phyloP scores from a whole-genome alignment of 2,329 filamentous ascomycete species.

The Penicillium griseofulvum region DNA sequence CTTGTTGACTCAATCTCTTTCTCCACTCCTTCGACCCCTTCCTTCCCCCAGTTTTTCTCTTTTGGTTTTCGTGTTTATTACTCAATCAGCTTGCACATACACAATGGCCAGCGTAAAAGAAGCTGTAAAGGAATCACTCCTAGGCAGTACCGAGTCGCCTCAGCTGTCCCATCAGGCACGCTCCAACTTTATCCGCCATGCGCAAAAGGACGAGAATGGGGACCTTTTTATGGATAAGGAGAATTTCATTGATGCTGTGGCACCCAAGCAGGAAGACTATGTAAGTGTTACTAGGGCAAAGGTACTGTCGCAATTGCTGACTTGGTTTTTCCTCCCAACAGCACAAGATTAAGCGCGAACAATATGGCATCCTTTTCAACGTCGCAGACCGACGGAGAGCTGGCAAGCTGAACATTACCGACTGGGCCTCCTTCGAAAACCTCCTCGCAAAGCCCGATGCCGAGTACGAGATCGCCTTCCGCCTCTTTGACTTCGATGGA shows the following conservation, averaged over 20 bases:
- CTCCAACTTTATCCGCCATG: slow-evolving; percentile 72
- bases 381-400: slow-evolving; percentile 77
- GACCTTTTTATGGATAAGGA: slow-evolving; percentile 77
- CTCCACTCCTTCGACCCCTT: slow-evolving; percentile 21
- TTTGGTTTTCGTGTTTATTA: slow-evolving; percentile 10
- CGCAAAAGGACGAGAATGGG: slow-evolving; percentile 71
- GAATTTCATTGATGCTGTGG: slow-evolving; percentile 89
- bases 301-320: slow-evolving; percentile 17
- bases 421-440: slow-evolving; percentile 94
- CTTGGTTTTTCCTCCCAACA: slow-evolving; percentile 41
- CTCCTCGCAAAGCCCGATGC: slow-evolving; percentile 90
- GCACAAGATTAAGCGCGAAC: slow-evolving; percentile 97
- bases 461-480: slow-evolving; percentile 98
- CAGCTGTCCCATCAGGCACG: slow-evolving; percentile 73
- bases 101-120: slow-evolving; percentile 59
- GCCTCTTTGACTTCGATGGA: slow-evolving; percentile 85
- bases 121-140: slow-evolving; percentile 74
- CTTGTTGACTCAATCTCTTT: slow-evolving; percentile 24
- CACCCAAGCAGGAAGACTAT: slow-evolving; percentile 83
- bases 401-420: slow-evolving; percentile 73
- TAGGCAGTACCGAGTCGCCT: slow-evolving; percentile 59
- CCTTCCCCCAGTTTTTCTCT: slow-evolving; percentile 11
- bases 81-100: slow-evolving; percentile 19
- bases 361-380: slow-evolving; percentile 89
- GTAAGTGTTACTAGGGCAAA: slow-evolving; percentile 56